Evolutionary conservation across 2,329 filamentous ascomycete species (phyloP).

Genomic region (Cladophialophora carrionii): DNA sequence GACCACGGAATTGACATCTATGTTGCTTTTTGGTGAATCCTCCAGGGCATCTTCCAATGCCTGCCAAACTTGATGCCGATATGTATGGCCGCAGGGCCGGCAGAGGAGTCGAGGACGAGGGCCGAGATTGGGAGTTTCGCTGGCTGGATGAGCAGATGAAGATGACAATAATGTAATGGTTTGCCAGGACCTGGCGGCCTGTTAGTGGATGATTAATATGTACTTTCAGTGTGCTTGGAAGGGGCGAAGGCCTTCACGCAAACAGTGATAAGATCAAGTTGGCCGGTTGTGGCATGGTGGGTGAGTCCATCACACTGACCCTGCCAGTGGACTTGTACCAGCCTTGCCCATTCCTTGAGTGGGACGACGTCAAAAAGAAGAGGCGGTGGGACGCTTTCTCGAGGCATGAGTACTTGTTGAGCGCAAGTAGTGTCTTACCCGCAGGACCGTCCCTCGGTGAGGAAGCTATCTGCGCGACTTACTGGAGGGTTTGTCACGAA

Average conservation of each 20-base stretch:
- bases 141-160: not conserved
- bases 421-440: not conserved
- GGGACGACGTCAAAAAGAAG: not conserved
- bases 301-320: not conserved
- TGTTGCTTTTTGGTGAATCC: no score
- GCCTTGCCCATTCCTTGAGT: not conserved
- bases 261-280: conserved; percentile 22
- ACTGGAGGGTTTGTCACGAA: not conserved
- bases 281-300: not conserved
- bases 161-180: not conserved
- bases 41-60: no score
- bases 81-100: conserved; percentile 11
- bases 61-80: not conserved
- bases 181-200: conserved; percentile 1
- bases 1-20: conserved; percentile 11
- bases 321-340: not conserved
- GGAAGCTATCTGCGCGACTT: not conserved
- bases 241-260: conserved; percentile 25
- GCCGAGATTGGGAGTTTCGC: conserved; percentile 50
- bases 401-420: not conserved
- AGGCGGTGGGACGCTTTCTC: not conserved
- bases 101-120: conserved; percentile 51
- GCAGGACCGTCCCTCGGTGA: not conserved
- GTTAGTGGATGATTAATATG: conserved; percentile 19
- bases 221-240: conserved; percentile 25